Conservation (phyloP, 2,329 filamentous ascomycete species). For the Gaeumannomyces sp. region DNA sequence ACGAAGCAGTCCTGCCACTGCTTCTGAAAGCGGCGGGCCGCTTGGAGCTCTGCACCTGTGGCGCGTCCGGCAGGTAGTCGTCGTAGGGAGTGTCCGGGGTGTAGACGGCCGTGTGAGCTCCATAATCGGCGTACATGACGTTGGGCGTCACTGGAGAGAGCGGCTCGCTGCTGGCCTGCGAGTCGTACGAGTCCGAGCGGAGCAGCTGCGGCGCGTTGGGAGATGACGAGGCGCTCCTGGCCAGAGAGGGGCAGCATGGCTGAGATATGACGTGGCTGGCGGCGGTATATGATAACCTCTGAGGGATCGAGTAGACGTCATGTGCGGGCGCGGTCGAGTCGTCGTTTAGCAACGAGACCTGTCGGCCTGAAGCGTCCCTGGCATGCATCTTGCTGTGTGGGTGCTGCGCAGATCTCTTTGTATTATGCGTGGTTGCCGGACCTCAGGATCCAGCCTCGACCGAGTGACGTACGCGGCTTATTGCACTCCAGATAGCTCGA, state of each 20-base stretch:
- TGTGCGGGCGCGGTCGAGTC: slow-evolving; percentile 27
- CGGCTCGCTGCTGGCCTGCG: slow-evolving; percentile 48
- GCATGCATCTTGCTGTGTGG: slow-evolving; percentile 41
- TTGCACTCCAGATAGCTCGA: neutral
- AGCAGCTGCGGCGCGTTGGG: slow-evolving; percentile 51
- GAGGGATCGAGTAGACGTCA: slow-evolving; percentile 14
- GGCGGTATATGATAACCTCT: slow-evolving; percentile 26
- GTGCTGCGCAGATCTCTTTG: neutral
- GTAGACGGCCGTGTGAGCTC: slow-evolving; percentile 10
- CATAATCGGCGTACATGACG: slow-evolving; percentile 28
- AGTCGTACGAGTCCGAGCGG: slow-evolving; percentile 57
- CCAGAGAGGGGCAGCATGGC: slow-evolving; percentile 28
- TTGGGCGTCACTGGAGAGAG: slow-evolving; percentile 51
- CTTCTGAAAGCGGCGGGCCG: slow-evolving; percentile 2
- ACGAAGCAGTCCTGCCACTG: slow-evolving; percentile 25
- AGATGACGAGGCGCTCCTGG: slow-evolving; percentile 37
- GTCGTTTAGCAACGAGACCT: slow-evolving; percentile 56
- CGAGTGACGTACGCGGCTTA: neutral
- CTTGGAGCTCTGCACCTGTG: slow-evolving; percentile 20
- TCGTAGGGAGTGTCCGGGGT: slow-evolving; percentile 26
- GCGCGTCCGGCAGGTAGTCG: slow-evolving; percentile 24
- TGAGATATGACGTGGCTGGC: slow-evolving; percentile 27
- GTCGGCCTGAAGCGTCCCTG: slow-evolving; percentile 49
- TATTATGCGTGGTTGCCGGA: neutral
- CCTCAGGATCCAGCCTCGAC: neutral